Evolutionary conservation across 139 green algal species (phyloP).

Genomic region (Chlamydomonas schloesseri): DNA sequence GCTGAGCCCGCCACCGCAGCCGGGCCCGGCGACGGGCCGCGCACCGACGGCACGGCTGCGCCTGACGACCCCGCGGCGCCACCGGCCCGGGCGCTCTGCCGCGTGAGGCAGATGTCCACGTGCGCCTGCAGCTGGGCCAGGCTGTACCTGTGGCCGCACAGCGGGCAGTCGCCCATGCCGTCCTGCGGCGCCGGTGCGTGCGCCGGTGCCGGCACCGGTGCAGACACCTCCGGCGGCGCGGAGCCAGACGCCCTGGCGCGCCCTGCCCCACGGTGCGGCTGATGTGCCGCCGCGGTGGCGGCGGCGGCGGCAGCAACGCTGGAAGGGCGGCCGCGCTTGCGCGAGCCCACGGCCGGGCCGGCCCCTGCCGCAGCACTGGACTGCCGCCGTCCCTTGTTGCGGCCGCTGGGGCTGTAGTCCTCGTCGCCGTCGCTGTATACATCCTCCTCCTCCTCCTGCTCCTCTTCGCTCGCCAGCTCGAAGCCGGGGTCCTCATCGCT

Average conservation of each 20-base stretch:
- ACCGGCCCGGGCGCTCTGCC: not conserved
- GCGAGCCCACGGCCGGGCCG: no score
- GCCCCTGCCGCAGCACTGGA: no score
- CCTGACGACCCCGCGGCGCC: not conserved
- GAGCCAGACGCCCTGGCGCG: not conserved
- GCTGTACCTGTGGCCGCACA: not conserved
- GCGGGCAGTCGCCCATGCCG: slow-evolving; percentile 1
- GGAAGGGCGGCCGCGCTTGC: not conserved
- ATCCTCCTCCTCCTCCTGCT: not conserved
- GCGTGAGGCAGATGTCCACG: slow-evolving; percentile 4
- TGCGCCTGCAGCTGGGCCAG: not conserved
- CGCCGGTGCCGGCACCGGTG: no score
- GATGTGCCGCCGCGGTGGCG: not conserved
- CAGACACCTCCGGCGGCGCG: not conserved
- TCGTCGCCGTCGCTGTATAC: not conserved
- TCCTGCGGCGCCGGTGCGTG: not conserved
- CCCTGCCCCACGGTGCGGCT: not conserved
- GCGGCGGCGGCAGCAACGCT: not conserved
- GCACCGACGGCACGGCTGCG: not conserved
- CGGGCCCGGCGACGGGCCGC: no score
- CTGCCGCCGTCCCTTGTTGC: not conserved
- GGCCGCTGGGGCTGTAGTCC: not conserved
- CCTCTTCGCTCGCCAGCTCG: not conserved
- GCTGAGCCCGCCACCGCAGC: not conserved
- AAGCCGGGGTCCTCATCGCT: no score